Evolutionary conservation across 129 eudicot species (phyloP).

Genomic region (Centella asiatica): DNA sequence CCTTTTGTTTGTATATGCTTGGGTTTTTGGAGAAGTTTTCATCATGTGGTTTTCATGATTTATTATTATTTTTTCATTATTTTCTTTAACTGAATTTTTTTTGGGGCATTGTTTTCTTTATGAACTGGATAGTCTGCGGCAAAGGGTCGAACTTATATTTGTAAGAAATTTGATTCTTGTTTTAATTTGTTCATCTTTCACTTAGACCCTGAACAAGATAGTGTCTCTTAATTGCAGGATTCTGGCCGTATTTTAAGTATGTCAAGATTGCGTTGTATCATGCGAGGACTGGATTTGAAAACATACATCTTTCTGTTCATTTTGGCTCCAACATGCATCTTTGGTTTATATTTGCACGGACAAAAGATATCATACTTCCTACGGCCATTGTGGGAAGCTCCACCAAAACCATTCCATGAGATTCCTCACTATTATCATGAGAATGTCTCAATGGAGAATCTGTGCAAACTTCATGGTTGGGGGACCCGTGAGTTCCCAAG

Average conservation of each 20-base stretch:
- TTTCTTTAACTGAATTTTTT: too few relatives aligned
- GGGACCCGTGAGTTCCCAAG: constrained; percentile 54
- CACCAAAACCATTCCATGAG: constrained; percentile 54
- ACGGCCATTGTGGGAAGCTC: constrained; percentile 56
- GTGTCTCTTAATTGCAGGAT: constrained; percentile 26
- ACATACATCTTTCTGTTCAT: constrained; percentile 30
- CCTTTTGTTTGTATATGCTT: too few relatives aligned
- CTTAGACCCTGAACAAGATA: background rate
- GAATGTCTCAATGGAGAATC: constrained; percentile 52
- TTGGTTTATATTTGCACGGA: constrained; percentile 37
- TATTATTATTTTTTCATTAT: too few relatives aligned
- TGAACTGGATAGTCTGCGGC: too few relatives aligned
- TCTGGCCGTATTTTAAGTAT: constrained; percentile 23
- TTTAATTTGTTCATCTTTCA: background rate
- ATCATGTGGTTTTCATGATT: too few relatives aligned
- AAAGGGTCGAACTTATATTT: background rate
- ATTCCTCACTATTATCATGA: constrained; percentile 59
- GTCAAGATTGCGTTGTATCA: constrained; percentile 41
- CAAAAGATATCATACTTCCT: constrained; percentile 62
- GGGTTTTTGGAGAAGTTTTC: too few relatives aligned
- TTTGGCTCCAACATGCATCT: constrained; percentile 38
- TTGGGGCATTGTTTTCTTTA: too few relatives aligned
- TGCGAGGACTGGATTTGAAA: constrained; percentile 53
- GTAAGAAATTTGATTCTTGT: background rate
- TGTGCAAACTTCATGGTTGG: constrained; percentile 66